Evolutionary conservation across 148 eudicot species (phyloP).

Genomic region (Rhododendron vialii): DNA sequence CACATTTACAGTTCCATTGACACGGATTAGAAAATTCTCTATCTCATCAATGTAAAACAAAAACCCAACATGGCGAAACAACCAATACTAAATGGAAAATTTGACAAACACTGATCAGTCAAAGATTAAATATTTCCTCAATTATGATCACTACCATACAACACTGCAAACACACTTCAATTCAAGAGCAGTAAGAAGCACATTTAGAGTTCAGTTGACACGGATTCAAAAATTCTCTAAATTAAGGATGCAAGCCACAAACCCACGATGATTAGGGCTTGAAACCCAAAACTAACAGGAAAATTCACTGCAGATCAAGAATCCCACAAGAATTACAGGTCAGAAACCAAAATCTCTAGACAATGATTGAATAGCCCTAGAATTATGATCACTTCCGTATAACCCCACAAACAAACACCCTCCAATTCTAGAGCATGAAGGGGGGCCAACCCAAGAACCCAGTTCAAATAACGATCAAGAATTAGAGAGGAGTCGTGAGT

Average conservation of each 20-base stretch:
- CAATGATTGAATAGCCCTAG: neutral
- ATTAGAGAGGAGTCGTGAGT: neutral
- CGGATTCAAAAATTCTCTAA: neutral
- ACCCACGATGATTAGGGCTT: neutral
- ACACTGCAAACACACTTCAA: neutral
- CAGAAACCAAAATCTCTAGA: neutral
- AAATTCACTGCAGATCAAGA: neutral
- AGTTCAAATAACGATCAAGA: constrained; percentile 1
- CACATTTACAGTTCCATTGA: neutral
- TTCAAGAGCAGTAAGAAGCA: neutral
- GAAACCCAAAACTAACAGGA: neutral
- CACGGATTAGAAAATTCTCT: neutral
- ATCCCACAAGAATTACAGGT: neutral
- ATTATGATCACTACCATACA: neutral
- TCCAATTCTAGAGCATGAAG: constrained; percentile 7
- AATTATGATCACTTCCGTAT: neutral
- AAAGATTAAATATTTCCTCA: neutral
- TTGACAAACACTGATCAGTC: neutral
- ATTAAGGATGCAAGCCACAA: neutral
- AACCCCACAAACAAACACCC: neutral
- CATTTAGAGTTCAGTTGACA: neutral
- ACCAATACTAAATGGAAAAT: neutral
- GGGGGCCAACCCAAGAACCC: neutral
- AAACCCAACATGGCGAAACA: neutral
- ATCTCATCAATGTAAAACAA: neutral